Conservation (phyloP, 2,329 filamentous ascomycete genomes). For the Microdochium bolleyi region DNA sequence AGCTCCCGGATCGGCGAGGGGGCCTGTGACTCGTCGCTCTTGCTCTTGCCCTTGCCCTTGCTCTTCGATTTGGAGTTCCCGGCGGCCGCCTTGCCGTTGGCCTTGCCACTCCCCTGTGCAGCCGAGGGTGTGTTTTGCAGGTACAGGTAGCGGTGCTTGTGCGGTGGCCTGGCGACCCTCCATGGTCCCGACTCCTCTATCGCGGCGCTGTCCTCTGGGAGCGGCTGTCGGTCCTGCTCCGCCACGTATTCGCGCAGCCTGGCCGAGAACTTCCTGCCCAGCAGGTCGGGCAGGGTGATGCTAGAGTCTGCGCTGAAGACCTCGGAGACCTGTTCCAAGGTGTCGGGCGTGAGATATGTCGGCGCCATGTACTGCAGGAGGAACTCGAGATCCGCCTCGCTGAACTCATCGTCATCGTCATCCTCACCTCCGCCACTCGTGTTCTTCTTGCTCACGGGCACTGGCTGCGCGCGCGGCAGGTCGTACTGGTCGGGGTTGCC, state of each 20-base stretch:
- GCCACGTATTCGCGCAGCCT: constrained; percentile 66
- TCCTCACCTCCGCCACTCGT: too few species aligned
- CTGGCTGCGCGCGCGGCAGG: constrained; percentile 57
- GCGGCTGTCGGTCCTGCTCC: constrained; percentile 45
- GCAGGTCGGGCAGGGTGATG: constrained; percentile 71
- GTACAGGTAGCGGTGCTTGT: constrained; percentile 93
- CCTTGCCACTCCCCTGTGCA: background rate
- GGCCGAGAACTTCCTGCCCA: constrained; percentile 69
- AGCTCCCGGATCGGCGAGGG: constrained; percentile 65
- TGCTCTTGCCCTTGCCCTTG: constrained; percentile 1
- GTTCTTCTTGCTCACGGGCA: constrained; percentile 30
- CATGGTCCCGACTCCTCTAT: constrained; percentile 55
- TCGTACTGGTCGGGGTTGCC: constrained; percentile 89
- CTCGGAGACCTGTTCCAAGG: constrained; percentile 71
- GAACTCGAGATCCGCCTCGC: constrained; percentile 79
- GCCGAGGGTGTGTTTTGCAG: constrained; percentile 41
- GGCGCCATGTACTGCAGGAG: constrained; percentile 85
- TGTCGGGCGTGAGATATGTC: constrained; percentile 86
- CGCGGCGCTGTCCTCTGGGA: constrained; percentile 39
- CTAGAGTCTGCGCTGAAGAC: constrained; percentile 78
- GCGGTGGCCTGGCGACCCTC: constrained; percentile 77
- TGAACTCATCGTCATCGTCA: constrained; percentile 37
- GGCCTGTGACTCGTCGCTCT: constrained; percentile 20
- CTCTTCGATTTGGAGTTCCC: background rate
- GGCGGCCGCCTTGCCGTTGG: background rate